A percentile compares a stretch with the other conserved stretches of the same genome.
Conservation (phyloP, 306 rosid species). For the Cucurbita pepo region DNA sequence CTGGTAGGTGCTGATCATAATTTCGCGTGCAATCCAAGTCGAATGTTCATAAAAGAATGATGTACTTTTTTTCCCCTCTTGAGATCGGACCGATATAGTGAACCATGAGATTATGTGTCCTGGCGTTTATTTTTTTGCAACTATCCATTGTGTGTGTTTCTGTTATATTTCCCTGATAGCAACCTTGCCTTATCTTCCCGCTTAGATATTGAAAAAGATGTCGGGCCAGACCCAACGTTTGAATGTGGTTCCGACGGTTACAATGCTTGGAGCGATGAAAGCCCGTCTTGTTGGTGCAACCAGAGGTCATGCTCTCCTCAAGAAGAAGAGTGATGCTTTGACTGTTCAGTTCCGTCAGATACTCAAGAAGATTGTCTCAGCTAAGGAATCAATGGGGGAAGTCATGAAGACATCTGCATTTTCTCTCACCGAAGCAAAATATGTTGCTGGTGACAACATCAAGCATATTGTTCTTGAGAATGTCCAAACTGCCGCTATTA, state of each 20-base stretch:
- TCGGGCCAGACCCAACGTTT: conserved; percentile 84
- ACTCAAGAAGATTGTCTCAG: conserved; percentile 68
- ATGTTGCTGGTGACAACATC: conserved; percentile 87
- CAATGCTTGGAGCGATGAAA: conserved; percentile 71
- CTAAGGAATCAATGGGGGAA: conserved; percentile 94
- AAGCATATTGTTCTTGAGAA: conserved; percentile 82
- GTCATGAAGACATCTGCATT: conserved; percentile 76
- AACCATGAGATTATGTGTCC: not conserved
- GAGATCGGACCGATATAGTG: not conserved
- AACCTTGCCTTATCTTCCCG: not conserved
- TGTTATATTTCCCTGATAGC: not conserved
- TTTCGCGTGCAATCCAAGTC: not conserved
- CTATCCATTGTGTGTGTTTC: not conserved
- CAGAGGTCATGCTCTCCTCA: conserved; percentile 86
- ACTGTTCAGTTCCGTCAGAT: conserved; percentile 80
- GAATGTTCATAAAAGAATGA: not conserved
- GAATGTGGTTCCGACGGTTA: conserved; percentile 88
- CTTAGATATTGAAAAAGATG: conserved; percentile 35
- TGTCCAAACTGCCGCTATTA: conserved; percentile 58
- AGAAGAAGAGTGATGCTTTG: conserved; percentile 94
- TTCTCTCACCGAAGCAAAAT: conserved; percentile 79
- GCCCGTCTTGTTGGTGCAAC: conserved; percentile 86
- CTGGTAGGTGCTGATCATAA: not conserved
- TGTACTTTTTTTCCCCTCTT: not conserved
- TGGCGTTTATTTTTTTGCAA: not conserved